These are phyloP conservation scores for Aspergillus sp. DNA, from an alignment of 2,329 filamentous ascomycete genomes.

Conservation along the genomic window DNA sequence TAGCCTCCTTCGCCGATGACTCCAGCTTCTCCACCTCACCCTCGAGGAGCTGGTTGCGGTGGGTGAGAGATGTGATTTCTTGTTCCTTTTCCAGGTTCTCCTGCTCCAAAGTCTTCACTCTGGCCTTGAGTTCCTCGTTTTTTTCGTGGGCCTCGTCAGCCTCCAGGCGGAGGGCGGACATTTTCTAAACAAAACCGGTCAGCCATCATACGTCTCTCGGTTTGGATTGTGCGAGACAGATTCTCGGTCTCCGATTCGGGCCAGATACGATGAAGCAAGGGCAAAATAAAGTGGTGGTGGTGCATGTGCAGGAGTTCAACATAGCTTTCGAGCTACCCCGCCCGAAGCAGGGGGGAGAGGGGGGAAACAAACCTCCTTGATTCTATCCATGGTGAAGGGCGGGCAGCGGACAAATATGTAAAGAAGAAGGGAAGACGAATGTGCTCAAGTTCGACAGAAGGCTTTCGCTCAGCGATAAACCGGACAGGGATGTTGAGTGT, in stretches of 20 bases:
- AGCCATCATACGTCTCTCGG: slow-evolving; percentile 13
- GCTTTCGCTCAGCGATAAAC: slow-evolving; percentile 41
- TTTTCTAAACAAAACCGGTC: slow-evolving; percentile 63
- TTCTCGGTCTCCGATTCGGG: not conserved
- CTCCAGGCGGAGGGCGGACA: slow-evolving; percentile 91
- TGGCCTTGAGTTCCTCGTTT: slow-evolving; percentile 81
- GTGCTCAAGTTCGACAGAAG: slow-evolving; percentile 22
- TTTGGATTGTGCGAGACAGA: not conserved
- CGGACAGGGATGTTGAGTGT: slow-evolving; percentile 14
- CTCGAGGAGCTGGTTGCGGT: slow-evolving; percentile 94
- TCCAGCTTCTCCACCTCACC: slow-evolving; percentile 91
- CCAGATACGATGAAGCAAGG: slow-evolving; percentile 16
- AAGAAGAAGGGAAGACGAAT: slow-evolving; percentile 25
- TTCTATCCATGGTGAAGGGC: slow-evolving; percentile 70
- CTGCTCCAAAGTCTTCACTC: slow-evolving; percentile 88
- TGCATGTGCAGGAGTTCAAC: slow-evolving; percentile 23
- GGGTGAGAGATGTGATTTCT: slow-evolving; percentile 92
- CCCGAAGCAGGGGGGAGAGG: slow-evolving; percentile 28
- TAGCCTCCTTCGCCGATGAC: slow-evolving; percentile 76
- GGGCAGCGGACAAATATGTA: slow-evolving; percentile 26
- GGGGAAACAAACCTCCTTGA: slow-evolving; percentile 73
- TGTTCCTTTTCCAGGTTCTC: slow-evolving; percentile 97
- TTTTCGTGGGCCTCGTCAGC: slow-evolving; percentile 79
- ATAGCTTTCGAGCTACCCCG: slow-evolving; percentile 40
- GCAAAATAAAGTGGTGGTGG: slow-evolving; percentile 9